Base-by-base conservation (phyloP, 2,329 filamentous ascomycete genomes). In the Penicillium capsulatum region DNA sequence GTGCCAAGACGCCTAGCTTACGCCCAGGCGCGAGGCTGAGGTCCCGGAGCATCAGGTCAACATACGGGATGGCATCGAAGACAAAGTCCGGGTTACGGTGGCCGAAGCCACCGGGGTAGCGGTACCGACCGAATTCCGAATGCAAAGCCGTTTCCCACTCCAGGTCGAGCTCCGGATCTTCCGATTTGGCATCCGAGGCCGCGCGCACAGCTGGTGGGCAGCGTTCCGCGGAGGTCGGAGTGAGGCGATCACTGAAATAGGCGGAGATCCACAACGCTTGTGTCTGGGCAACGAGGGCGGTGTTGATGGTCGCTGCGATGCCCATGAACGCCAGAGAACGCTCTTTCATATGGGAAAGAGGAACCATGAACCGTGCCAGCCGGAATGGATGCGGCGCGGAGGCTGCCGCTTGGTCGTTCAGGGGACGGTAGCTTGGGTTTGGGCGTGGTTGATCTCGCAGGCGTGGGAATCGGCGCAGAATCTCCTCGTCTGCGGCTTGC, bases 11-110 rank as follows among this genome's bases (percentile, higher is more conserved):
- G 4, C 60, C 55, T 2, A 38, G 30, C 45, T 69, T 72, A 16
- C 68, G 51, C 45, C 48, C 51, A 1, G 67, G 66, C 13, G 72
- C 65, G 38, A 89, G 60, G 0, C 78, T 83, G 40, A 90, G 53
- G 59, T 91, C 85, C 3, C 67, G 64, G 44, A 86, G 58, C 55
- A 91, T 59, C 54, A 82, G 54, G 60, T 90, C 85, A 13, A 87
- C 59, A 55, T 88, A 92, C 3, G 84, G 84, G 38, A 91, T 59
- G 0, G 76, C 76, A 60, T 92, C 86, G 55, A 91, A 90, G 13
- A 86, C 80, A 48, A 89, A 81, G 58, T 86, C 84, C 0, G 65
- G 63, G 8, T 64, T 61, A 2, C 58, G 54, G 8, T 68, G 70
- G 1, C 83, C 83, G 54, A 79, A 81, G 0, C 83, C 84, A 1